These are phyloP conservation scores for Fusarium temperatum DNA, from an alignment of 2,329 filamentous ascomycete species.

Conservation along the genomic window DNA sequence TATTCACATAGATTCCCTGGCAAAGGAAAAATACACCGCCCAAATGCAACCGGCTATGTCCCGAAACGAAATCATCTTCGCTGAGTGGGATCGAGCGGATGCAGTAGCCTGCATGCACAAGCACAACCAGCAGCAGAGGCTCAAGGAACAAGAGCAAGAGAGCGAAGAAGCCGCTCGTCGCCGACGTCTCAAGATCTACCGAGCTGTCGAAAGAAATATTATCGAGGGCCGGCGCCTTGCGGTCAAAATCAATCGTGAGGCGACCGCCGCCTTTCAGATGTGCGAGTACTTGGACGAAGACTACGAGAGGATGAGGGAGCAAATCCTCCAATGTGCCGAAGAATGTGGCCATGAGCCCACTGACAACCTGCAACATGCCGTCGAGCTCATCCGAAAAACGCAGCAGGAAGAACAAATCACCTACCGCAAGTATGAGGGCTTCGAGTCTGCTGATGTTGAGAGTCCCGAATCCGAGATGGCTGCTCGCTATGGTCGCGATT, in stretches of 20 bases:
- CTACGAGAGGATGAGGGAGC: neutral
- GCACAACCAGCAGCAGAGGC: neutral
- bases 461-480: slow-evolving; percentile 3
- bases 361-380: neutral
- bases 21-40: neutral
- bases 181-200: slow-evolving; percentile 2
- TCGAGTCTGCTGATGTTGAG: neutral
- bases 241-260: neutral
- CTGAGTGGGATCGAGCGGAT: slow-evolving; percentile 1
- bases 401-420: neutral
- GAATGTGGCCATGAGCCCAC: neutral
- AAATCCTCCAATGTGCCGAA: neutral
- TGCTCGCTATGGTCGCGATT: neutral
- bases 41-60: neutral
- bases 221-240: neutral
- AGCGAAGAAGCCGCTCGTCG: neutral
- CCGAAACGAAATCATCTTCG: neutral
- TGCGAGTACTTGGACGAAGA: neutral
- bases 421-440: neutral
- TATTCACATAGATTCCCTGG: neutral
- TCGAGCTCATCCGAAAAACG: neutral
- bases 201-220: neutral
- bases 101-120: neutral
- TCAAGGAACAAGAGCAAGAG: neutral
- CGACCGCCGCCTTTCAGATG: neutral